Percentiles rank a stretch among this genome's conserved stretches.
Conservation (phyloP, 306 rosid genomes). For the Gleditsia sinensis region DNA sequence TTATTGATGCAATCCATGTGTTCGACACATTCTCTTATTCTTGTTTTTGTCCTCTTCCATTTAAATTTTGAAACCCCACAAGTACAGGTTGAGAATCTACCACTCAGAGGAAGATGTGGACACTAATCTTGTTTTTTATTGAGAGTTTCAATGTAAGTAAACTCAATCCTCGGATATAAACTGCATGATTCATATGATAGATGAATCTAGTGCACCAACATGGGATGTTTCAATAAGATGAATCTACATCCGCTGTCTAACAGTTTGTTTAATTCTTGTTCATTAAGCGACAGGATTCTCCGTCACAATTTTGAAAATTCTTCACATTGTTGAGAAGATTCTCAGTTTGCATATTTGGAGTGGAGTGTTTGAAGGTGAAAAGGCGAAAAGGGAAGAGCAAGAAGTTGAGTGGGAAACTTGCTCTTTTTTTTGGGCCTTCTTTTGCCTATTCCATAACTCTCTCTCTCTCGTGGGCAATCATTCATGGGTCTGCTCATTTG, state of each 20-base stretch:
- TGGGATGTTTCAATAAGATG: conserved; percentile 45
- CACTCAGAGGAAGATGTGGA: conserved; percentile 60
- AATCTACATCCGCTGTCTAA: conserved; percentile 34
- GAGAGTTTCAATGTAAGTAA: conserved; percentile 55
- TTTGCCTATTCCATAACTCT: conserved; percentile 27
- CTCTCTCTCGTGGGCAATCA: conserved; percentile 32
- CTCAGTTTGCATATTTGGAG: conserved; percentile 27
- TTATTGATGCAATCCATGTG: conserved; percentile 37
- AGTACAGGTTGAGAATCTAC: conserved; percentile 34
- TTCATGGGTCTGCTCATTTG: conserved; percentile 48
- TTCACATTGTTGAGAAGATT: conserved; percentile 35
- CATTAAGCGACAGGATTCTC: conserved; percentile 30
- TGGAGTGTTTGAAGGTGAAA: conserved; percentile 5
- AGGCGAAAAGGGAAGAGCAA: conserved; percentile 27
- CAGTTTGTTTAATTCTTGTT: neutral
- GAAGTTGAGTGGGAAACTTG: conserved; percentile 13
- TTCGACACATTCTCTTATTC: conserved; percentile 37
- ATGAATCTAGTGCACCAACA: conserved; percentile 33
- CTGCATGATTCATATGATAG: conserved; percentile 28
- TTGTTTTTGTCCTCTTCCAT: conserved; percentile 47
- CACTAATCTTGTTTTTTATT: conserved; percentile 57
- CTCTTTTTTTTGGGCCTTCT: conserved; percentile 11
- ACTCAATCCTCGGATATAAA: conserved; percentile 32
- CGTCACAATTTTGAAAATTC: conserved; percentile 28
- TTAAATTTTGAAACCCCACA: conserved; percentile 46